Evolutionary conservation across 1,284 basidiomycete species (phyloP).

Genomic region (Golubevia sp.): DNA sequence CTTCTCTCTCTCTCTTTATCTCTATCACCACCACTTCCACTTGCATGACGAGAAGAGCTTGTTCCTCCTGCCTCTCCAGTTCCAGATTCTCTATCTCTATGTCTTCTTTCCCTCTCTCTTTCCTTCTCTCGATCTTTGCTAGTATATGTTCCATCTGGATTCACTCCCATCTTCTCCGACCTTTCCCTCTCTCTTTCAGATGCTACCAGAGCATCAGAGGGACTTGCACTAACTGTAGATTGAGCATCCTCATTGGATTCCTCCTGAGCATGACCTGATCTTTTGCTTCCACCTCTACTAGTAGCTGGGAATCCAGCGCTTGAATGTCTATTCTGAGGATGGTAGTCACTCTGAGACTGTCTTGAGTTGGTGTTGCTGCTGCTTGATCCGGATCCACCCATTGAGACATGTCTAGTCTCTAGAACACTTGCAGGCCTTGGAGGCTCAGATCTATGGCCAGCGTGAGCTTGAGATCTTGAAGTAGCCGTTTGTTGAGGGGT

Average conservation of each 20-base stretch:
- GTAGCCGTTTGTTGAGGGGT: constrained; percentile 5
- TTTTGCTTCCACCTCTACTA: constrained; percentile 7
- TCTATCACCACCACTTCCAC: background rate
- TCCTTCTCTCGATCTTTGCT: background rate
- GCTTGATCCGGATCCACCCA: constrained; percentile 14
- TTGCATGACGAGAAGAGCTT: background rate
- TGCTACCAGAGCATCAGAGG: background rate
- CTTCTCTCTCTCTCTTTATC: background rate
- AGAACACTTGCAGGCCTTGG: constrained; percentile 36
- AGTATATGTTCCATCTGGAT: constrained; percentile 20
- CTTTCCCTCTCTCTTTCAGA: constrained; percentile 14
- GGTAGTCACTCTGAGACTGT: constrained; percentile 18
- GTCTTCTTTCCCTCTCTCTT: too few relatives aligned
- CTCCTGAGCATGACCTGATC: background rate
- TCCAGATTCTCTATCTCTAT: too few relatives aligned
- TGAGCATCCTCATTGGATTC: too few relatives aligned
- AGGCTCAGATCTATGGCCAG: constrained; percentile 23
- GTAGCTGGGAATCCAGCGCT: constrained; percentile 16
- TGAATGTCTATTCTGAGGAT: constrained; percentile 18
- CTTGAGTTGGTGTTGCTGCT: constrained; percentile 22
- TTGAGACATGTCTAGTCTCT: constrained; percentile 24
- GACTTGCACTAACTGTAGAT: too few relatives aligned
- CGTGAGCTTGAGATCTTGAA: constrained; percentile 15
- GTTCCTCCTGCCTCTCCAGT: background rate
- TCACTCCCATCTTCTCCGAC: constrained; percentile 14